A percentile compares a stretch with the other conserved stretches of the same genome.
Evolutionary conservation across 164 flowering plant genomes (phyloP).

Genomic region (Vitis labrusca): DNA sequence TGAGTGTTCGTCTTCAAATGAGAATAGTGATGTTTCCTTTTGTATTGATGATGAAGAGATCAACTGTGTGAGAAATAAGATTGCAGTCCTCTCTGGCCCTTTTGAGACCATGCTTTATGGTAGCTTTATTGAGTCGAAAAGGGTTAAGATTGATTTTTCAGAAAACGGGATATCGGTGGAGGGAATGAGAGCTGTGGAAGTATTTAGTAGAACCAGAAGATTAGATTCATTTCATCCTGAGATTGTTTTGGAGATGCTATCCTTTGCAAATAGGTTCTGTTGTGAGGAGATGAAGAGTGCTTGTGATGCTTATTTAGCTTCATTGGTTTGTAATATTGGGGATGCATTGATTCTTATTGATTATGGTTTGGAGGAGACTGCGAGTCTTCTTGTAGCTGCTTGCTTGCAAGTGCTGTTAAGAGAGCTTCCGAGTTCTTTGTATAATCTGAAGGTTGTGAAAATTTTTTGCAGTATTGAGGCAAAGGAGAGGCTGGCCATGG

Average conservation of each 20-base stretch:
- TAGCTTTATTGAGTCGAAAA: conserved; percentile 53
- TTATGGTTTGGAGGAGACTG: conserved; percentile 73
- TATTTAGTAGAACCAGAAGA: conserved; percentile 56
- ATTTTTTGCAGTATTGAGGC: conserved; percentile 56
- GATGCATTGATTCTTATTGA: conserved; percentile 63
- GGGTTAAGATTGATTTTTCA: conserved; percentile 55
- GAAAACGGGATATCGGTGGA: conserved; percentile 52
- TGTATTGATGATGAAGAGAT: conserved; percentile 58
- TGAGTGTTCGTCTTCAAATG: conserved; percentile 28
- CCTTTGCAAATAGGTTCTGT: conserved; percentile 68
- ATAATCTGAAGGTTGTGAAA: conserved; percentile 39
- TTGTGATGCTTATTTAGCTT: conserved; percentile 66
- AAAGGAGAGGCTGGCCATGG: conserved; percentile 43
- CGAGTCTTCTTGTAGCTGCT: conserved; percentile 64
- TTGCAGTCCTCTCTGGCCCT: conserved; percentile 67
- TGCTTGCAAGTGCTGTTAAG: conserved; percentile 76
- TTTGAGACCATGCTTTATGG: conserved; percentile 71
- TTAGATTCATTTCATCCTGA: conserved; percentile 43
- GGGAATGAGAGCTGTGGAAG: conserved; percentile 66
- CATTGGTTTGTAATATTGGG: conserved; percentile 45
- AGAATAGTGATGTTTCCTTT: conserved; percentile 46
- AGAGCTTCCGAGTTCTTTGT: conserved; percentile 63
- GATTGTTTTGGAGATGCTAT: conserved; percentile 68
- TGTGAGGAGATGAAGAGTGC: conserved; percentile 75
- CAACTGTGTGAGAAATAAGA: conserved; percentile 45